Base-by-base conservation (phyloP, 1,284 basidiomycete species). In the Ceratobasidium sp. region DNA sequence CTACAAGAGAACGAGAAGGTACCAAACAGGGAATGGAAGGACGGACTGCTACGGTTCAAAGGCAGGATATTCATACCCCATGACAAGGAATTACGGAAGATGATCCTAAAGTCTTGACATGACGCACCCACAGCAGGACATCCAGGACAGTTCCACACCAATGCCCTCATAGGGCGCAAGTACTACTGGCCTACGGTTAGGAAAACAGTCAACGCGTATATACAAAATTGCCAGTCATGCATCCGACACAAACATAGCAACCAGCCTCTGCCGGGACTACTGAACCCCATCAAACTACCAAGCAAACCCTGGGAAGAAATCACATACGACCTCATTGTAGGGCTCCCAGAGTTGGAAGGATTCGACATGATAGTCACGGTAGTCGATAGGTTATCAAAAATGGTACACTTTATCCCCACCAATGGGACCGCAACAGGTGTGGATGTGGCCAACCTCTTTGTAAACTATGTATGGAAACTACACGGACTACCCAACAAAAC, bases 41-140 rank as follows among this genome's bases (percentile, higher is more conserved):
- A 32, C 25, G 54, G 54, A 9, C 22, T 56, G 11, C 25, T 32
- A 5, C 17, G 9, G 7, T 66, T 37, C 13, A 11, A 46, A 61
- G 32, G 44, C 1, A 29, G 34, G 22, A 52, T 80, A 4, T 79
- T 77, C 43, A 77, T 80, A 5, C 80, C 82, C 0, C 76, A 81
- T 13, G 76, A 81, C 17, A 40, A 75, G 6, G 66, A 80, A 11
- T 78, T 86, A 0, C 61, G 80, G 1, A 46, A 76, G 22, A 22
- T 76, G 0, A 81, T 84, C 7, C 62, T 84, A 1, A 32, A 76
- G 19, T 11, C 75, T 0, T 78, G 83, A 70, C 83, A 87, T 73
- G 82, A 87, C 65, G 67, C 81, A 0, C 19, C n/a, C 0, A 40
- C 81, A 0, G 77, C 78, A 2, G 68, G 68, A 9, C 68, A 70